Evolutionary conservation across 2,329 filamentous ascomycete genomes (phyloP).

Genomic region (Fusarium acutatum): DNA sequence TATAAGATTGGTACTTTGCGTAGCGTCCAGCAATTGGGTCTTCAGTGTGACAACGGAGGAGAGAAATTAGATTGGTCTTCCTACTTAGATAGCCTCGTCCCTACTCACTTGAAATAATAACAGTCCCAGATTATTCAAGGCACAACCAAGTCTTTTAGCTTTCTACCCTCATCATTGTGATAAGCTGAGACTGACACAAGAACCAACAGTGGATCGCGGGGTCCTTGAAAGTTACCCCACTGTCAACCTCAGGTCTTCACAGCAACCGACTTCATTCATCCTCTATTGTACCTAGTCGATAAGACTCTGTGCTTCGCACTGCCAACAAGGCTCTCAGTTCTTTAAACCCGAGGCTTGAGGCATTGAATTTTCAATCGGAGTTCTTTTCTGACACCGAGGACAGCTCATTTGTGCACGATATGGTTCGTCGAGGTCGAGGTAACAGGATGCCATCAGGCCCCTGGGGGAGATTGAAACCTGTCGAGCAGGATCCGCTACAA

Average conservation of each 20-base stretch:
- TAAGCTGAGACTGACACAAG: conserved; percentile 7
- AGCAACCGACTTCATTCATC: conserved; percentile 22
- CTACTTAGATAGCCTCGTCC: no score
- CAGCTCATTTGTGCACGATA: conserved; percentile 18
- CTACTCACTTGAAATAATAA: background rate
- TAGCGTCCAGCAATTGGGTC: background rate
- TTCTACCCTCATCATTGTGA: background rate
- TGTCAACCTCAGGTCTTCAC: conserved; percentile 4
- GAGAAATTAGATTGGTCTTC: background rate
- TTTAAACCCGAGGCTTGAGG: background rate
- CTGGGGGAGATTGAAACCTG: conserved; percentile 78
- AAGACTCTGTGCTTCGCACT: background rate
- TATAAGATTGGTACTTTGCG: background rate
- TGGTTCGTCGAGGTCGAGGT: conserved; percentile 46
- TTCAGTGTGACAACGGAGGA: background rate
- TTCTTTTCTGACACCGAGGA: background rate
- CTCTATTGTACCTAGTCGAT: background rate
- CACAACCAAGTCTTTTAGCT: background rate
- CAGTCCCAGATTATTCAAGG: background rate
- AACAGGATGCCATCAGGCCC: conserved; percentile 57
- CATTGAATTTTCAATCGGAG: background rate
- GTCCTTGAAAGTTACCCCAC: conserved; percentile 27
- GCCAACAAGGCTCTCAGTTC: background rate
- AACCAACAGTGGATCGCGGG: conserved; percentile 27
- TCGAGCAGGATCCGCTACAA: conserved; percentile 79